A percentile compares a stretch with the other conserved stretches of the same genome.
Conservation (phyloP, 805 yeast genomes). For the Candida anglica region DNA sequence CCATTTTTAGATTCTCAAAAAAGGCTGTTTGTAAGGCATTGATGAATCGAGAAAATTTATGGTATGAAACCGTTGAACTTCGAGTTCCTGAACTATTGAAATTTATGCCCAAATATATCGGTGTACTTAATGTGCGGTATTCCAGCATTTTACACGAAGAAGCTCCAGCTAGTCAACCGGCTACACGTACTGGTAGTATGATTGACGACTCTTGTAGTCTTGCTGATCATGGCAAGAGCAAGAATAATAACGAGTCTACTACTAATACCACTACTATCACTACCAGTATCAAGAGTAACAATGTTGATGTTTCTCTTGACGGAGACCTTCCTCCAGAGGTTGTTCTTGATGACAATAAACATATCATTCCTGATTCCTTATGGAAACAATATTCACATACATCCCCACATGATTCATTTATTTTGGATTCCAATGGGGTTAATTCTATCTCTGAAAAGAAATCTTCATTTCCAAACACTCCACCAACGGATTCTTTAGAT, state of each 20-base stretch:
- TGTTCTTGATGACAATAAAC: constrained; percentile 86
- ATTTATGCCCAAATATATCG: constrained; percentile 93
- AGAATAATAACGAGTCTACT: not conserved
- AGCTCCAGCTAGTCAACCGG: not conserved
- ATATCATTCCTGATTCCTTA: constrained; percentile 81
- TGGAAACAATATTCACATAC: constrained; percentile 55
- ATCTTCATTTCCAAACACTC: too few species aligned
- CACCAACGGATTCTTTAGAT: constrained; percentile 5
- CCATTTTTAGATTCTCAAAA: constrained; percentile 86
- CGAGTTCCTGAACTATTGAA: constrained; percentile 70
- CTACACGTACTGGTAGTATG: constrained; percentile 11
- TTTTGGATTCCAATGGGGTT: not conserved
- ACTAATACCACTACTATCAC: not conserved
- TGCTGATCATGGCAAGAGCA: constrained; percentile 12
- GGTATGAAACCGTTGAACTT: constrained; percentile 87
- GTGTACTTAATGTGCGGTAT: constrained; percentile 89
- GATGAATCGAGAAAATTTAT: constrained; percentile 81
- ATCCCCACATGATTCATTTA: constrained; percentile 3
- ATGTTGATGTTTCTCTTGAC: not conserved
- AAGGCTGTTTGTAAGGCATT: constrained; percentile 92
- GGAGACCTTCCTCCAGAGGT: constrained; percentile 65
- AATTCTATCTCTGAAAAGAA: not conserved
- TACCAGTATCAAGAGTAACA: not conserved
- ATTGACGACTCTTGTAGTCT: constrained; percentile 18
- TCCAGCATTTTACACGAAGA: constrained; percentile 41